Conservation (phyloP, 1,139 yeast species). For the Arxiozyma slooffiae region DNA sequence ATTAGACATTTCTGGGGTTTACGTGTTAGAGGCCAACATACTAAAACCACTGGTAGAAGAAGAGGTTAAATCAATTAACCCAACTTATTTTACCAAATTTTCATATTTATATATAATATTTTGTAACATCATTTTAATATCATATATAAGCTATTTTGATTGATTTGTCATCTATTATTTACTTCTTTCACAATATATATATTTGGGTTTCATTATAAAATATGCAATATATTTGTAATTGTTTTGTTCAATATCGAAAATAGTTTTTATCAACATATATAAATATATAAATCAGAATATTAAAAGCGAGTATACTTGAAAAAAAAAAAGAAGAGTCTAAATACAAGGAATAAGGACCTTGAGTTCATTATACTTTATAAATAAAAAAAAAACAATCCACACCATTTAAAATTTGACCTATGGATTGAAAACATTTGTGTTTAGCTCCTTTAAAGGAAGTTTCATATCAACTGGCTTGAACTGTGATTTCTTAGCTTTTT, state of each 20-base stretch:
- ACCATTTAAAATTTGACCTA: neutral
- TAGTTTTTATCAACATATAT: neutral
- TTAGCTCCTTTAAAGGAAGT: slow-evolving; percentile 15
- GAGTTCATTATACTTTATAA: neutral
- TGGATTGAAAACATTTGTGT: slow-evolving; percentile 14
- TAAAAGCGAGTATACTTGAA: neutral
- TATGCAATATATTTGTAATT: no score
- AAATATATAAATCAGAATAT: neutral
- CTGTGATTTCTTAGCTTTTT: slow-evolving; percentile 9
- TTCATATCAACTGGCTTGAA: slow-evolving; percentile 10
- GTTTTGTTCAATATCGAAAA: no score
- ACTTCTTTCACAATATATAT: neutral
- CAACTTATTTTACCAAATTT: neutral
- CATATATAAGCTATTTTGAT: neutral
- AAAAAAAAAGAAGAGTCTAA: neutral
- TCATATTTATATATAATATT: neutral
- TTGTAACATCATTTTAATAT: neutral
- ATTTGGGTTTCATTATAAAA: neutral
- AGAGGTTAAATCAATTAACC: slow-evolving; percentile 26
- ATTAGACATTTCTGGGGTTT: slow-evolving; percentile 99
- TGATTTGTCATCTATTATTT: neutral
- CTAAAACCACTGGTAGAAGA: slow-evolving; percentile 98
- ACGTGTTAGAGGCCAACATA: slow-evolving; percentile 97
- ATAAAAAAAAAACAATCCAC: no score
- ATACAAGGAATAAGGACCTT: neutral